A percentile compares a stretch with the other conserved stretches of the same genome.
These are phyloP conservation scores for Ammopiptanthus mongolicus DNA, from an alignment of 306 rosid genomes.

Conservation along the genomic window DNA sequence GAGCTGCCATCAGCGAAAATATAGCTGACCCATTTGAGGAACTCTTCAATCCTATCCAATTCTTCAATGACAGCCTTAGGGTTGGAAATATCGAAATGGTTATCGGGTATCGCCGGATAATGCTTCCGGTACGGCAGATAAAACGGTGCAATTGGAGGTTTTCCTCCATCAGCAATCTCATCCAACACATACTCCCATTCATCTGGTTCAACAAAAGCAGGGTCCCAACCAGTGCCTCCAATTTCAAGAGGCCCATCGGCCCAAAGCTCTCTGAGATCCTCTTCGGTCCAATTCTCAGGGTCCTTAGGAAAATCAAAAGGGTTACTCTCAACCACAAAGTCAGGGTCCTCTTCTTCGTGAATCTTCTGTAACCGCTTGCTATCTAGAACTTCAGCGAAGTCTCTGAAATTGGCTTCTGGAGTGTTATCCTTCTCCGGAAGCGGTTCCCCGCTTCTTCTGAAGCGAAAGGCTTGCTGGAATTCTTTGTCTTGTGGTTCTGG, in stretches of 20 bases:
- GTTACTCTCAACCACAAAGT: background rate
- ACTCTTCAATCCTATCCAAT: constrained; percentile 93
- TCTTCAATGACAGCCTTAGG: constrained; percentile 69
- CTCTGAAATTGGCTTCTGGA: constrained; percentile 5
- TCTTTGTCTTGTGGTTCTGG: background rate
- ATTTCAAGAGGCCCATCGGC: constrained; percentile 46
- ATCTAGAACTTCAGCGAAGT: background rate
- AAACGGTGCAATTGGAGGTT: constrained; percentile 72
- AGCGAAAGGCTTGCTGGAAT: background rate
- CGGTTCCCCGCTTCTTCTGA: background rate
- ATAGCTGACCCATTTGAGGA: constrained; percentile 90
- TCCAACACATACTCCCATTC: constrained; percentile 51
- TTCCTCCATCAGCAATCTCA: constrained; percentile 41
- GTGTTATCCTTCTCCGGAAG: background rate
- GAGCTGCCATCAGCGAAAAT: constrained; percentile 80
- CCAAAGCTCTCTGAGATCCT: constrained; percentile 76
- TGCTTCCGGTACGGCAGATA: constrained; percentile 67
- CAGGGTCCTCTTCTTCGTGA: constrained; percentile 23
- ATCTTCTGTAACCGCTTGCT: background rate
- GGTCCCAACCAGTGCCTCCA: constrained; percentile 88
- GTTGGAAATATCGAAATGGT: constrained; percentile 40
- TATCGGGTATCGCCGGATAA: constrained; percentile 57
- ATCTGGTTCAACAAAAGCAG: constrained; percentile 50
- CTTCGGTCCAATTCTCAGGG: constrained; percentile 69
- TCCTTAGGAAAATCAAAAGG: constrained; percentile 65